Conservation (phyloP, 2,329 filamentous ascomycete species). For the Ophiosphaerella korrae region DNA sequence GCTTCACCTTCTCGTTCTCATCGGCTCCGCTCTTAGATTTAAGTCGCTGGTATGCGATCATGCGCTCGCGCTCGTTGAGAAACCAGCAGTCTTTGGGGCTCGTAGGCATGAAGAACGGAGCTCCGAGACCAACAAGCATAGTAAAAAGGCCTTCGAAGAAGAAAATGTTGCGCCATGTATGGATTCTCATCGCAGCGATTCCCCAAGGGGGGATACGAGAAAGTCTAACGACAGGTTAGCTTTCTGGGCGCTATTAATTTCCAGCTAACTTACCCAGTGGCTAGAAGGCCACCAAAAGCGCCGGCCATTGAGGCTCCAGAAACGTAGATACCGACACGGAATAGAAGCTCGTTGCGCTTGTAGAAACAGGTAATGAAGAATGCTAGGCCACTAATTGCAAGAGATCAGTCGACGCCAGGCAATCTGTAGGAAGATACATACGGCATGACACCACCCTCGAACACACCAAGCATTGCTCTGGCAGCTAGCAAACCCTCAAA, state of each 20-base stretch:
- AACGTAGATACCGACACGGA: constrained; percentile 62
- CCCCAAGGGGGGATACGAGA: constrained; percentile 60
- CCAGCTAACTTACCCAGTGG: constrained; percentile 52
- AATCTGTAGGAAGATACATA: constrained; percentile 20
- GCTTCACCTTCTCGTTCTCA: constrained; percentile 55
- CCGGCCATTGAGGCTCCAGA: constrained; percentile 61
- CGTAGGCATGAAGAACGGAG: constrained; percentile 60
- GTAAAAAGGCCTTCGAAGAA: constrained; percentile 67
- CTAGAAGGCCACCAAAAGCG: constrained; percentile 63
- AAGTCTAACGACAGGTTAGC: constrained; percentile 25
- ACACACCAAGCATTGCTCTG: constrained; percentile 59
- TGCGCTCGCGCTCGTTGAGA: constrained; percentile 59
- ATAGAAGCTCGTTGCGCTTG: constrained; percentile 60
- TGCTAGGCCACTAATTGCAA: constrained; percentile 52
- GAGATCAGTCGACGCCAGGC: constrained; percentile 4
- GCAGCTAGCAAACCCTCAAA: constrained; percentile 55
- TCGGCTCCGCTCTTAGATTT: constrained; percentile 55
- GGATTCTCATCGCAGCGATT: constrained; percentile 48
- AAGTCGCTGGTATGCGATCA: constrained; percentile 60
- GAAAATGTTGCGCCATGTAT: constrained; percentile 59
- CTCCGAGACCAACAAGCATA: constrained; percentile 52
- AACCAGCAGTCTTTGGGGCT: constrained; percentile 56
- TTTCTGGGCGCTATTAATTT: neutral
- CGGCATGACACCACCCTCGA: constrained; percentile 64
- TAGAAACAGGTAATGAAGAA: constrained; percentile 64